These are phyloP conservation scores for Plasmodium malariae DNA, from an alignment of 169 alveolate species.

Conservation along the genomic window DNA sequence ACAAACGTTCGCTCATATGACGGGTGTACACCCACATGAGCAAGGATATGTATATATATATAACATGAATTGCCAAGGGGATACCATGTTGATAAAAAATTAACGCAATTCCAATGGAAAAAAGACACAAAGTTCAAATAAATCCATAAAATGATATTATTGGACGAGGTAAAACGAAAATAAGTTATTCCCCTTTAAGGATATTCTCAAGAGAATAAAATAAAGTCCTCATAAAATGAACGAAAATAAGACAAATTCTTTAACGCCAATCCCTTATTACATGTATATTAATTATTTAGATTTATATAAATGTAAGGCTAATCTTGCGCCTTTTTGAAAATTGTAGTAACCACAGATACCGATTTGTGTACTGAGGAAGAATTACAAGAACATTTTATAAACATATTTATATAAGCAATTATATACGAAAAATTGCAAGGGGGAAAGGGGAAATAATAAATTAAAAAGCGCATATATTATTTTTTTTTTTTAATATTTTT, in stretches of 20 bases:
- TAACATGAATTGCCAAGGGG: too few relatives aligned
- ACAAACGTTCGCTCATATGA: not conserved
- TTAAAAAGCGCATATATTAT: not conserved
- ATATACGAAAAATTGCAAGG: not conserved
- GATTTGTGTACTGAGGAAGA: not conserved
- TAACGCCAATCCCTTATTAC: not conserved
- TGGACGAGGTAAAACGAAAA: too few relatives aligned
- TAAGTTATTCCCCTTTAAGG: not conserved
- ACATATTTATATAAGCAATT: not conserved
- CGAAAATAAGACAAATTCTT: not conserved
- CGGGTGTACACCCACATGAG: too few relatives aligned
- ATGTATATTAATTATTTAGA: not conserved
- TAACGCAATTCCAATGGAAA: too few relatives aligned
- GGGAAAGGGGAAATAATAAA: conserved; percentile 1
- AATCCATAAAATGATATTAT: too few relatives aligned
- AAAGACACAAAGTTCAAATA: too few relatives aligned
- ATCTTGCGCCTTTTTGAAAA: not conserved
- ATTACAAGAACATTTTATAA: not conserved
- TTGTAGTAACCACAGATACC: too few relatives aligned
- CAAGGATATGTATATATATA: too few relatives aligned
- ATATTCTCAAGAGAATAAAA: not conserved
- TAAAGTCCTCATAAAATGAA: not conserved
- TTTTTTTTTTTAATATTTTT: conserved; percentile 27
- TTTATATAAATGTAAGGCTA: not conserved
- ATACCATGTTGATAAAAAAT: too few relatives aligned